Conservation (phyloP, 2,329 filamentous ascomycete species). For the Tolypocladium endophyticum region DNA sequence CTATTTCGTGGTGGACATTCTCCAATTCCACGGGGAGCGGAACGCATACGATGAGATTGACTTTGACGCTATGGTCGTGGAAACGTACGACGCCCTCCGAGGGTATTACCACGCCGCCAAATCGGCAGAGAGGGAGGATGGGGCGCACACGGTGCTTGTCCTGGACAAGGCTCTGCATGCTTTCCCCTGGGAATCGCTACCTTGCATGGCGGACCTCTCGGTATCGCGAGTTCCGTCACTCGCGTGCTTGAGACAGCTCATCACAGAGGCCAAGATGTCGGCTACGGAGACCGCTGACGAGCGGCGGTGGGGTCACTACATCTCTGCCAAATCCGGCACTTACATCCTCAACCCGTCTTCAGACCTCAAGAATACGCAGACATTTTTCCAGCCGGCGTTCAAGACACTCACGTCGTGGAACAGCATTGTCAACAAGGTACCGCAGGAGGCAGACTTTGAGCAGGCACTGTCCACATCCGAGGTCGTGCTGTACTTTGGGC, state of each 20-base stretch:
- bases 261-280: slow-evolving; percentile 39
- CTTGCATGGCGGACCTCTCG: slow-evolving; percentile 67
- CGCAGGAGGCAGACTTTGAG: slow-evolving; percentile 70
- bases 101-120: slow-evolving; percentile 56
- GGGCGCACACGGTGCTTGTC: slow-evolving; percentile 71
- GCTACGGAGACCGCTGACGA: slow-evolving; percentile 4
- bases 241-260: slow-evolving; percentile 65
- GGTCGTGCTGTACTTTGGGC: slow-evolving; percentile 86
- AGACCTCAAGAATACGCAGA: slow-evolving; percentile 72
- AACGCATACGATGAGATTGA: slow-evolving; percentile 98
- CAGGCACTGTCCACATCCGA: slow-evolving; percentile 53
- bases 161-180: slow-evolving; percentile 83
- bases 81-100: slow-evolving; percentile 74
- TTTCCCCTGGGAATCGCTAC: slow-evolving; percentile 94
- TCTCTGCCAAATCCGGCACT: slow-evolving; percentile 45
- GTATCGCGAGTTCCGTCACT: slow-evolving; percentile 85
- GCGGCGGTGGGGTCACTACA: slow-evolving; percentile 36
- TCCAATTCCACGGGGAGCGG: slow-evolving; percentile 91
- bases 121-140: slow-evolving; percentile 28
- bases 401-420: slow-evolving; percentile 60
- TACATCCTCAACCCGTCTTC: slow-evolving; percentile 86
- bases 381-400: slow-evolving; percentile 58
- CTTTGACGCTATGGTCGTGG: slow-evolving; percentile 83
- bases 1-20: slow-evolving; percentile 91
- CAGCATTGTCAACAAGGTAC: slow-evolving; percentile 55